These are phyloP conservation scores for Apiotrichum mycotoxinovorans DNA, from an alignment of 1,284 basidiomycete genomes.

Conservation along the genomic window DNA sequence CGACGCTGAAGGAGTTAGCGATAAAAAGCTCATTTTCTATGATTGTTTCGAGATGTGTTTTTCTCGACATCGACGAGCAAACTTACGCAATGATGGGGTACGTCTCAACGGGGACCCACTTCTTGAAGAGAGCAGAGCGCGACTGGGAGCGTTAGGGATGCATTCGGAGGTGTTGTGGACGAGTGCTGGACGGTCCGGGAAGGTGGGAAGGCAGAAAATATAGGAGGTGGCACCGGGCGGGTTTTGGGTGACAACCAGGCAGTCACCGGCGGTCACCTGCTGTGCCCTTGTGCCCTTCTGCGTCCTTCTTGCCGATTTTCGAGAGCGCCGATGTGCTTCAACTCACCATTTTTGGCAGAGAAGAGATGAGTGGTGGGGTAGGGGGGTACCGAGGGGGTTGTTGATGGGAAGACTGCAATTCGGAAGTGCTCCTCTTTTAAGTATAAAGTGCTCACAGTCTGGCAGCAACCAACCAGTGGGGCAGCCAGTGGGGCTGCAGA, in stretches of 20 bases:
- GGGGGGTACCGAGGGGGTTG: neutral
- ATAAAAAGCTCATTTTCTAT: neutral
- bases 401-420: neutral
- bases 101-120: slow-evolving; percentile 35
- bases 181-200: neutral
- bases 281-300: neutral
- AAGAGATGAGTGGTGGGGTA: slow-evolving; percentile 5
- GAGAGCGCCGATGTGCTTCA: too few relatives aligned
- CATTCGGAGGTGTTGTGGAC: neutral
- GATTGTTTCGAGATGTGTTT: neutral
- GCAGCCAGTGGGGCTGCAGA: neutral
- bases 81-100: slow-evolving; percentile 40
- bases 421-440: neutral
- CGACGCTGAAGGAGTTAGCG: too few relatives aligned
- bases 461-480: neutral
- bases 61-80: slow-evolving; percentile 21
- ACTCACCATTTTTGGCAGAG: slow-evolving; percentile 13
- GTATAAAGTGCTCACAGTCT: neutral
- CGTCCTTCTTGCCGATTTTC: too few relatives aligned
- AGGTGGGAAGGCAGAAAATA: neutral
- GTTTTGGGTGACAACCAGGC: neutral
- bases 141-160: slow-evolving; percentile 7
- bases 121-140: slow-evolving; percentile 17
- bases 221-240: neutral
- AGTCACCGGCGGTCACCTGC: neutral